Evolutionary conservation across 768 basidiomycete species (phyloP), one percentile per base, ranked within the genome.

Genomic region (Hygrocybe punicea): DNA sequence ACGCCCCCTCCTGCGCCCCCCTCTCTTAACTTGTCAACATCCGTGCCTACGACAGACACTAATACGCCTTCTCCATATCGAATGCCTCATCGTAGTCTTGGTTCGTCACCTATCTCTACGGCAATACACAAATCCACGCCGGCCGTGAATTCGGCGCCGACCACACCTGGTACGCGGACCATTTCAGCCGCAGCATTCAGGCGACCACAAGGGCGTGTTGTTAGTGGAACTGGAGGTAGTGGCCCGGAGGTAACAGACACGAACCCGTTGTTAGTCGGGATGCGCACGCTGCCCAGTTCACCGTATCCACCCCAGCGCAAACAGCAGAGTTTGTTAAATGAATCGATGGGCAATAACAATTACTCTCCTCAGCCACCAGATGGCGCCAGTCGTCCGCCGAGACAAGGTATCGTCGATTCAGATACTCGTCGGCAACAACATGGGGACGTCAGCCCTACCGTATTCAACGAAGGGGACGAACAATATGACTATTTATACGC

Each of bases 141-240:
- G 1, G 16, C 58, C 76, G 50, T 68, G 62, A n/a, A n/a, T n/a
- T 46, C 58, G 65, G 10, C 53, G 62, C 8, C 51, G 62, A 7
- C 68, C 33, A 10, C 73, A 2, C 60, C 73, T 7, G 77, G 75
- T 2, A 66, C 79, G 13, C 78, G 85, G 42, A 91, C 82, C 55
- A 90, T 91, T 52, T 82, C 86, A 2, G 89, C 88, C 0, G 86
- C 87, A 5, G 88, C 88, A 23, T 91, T 91, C 71, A 81, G 79
- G 63, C 75, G 86, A 25, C 83, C 78, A 33, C 74, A 74, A 45
- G 66, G 62, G 1, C 51, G 56, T 23, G 40, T 46, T 24, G 37
- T 35, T 29, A 57, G 51, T 10, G 47, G 37, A 13, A 36, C 56
- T 33, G 51, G 49, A 6, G 51, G 56, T 21, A 52, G 51, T 36